Conservation (phyloP, 768 basidiomycete species). For the Mycena epipterygia region DNA sequence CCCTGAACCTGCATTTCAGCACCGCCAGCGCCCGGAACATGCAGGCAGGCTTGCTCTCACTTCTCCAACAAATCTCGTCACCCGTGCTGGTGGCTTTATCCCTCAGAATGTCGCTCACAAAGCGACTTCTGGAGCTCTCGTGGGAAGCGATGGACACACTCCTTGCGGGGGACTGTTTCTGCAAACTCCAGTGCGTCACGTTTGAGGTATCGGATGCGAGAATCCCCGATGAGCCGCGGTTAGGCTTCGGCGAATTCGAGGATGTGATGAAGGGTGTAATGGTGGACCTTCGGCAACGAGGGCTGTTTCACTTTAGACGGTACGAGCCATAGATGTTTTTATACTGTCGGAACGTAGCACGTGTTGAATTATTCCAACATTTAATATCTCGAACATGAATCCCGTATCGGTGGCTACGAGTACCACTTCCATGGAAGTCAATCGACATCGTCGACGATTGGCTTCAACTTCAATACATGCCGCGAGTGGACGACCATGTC, state of each 20-base stretch:
- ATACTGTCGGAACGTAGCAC: no score
- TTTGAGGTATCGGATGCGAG: neutral
- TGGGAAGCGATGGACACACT: neutral
- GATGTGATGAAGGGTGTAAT: neutral
- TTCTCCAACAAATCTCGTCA: neutral
- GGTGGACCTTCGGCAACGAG: neutral
- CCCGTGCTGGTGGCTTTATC: neutral
- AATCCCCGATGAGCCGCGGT: no score
- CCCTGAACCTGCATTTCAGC: neutral
- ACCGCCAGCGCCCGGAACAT: neutral
- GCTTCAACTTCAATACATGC: no score
- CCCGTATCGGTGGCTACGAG: no score
- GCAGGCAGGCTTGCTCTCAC: neutral
- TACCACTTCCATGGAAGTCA: no score
- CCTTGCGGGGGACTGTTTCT: neutral
- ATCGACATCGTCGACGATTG: no score
- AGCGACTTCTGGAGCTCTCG: neutral
- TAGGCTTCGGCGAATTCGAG: neutral
- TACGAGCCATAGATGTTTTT: no score
- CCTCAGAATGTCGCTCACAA: neutral
- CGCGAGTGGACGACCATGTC: no score
- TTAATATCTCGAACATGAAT: no score
- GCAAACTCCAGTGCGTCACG: neutral
- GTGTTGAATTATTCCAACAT: no score
- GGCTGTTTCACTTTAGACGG: neutral